Evolutionary conservation across 306 rosid genomes (phyloP).

Genomic region (Clitoria ternatea): DNA sequence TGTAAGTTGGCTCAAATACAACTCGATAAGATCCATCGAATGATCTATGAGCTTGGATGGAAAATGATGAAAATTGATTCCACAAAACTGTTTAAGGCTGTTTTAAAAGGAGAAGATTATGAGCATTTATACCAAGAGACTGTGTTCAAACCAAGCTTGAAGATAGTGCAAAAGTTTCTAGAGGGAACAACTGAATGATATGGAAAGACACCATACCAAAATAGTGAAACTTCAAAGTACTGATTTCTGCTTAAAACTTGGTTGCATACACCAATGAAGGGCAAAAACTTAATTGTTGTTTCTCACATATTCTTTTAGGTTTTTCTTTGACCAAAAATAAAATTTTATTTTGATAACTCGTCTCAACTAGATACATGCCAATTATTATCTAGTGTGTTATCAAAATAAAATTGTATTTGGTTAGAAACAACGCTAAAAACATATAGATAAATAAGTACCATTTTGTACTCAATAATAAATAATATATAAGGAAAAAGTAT

Average conservation of each 20-base stretch:
- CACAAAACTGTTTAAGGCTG: constrained; percentile 27
- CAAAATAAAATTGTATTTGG: too few species aligned
- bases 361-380: too few species aligned
- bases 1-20: constrained; percentile 2
- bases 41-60: constrained; percentile 16
- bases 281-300: too few species aligned
- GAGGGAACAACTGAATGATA: not conserved
- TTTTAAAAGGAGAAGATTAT: not conserved
- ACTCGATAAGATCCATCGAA: not conserved
- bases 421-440: too few species aligned
- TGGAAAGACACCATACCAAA: not conserved
- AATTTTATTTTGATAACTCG: too few species aligned
- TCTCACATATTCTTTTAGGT: too few species aligned
- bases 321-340: too few species aligned
- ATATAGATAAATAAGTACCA: too few species aligned
- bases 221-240: not conserved
- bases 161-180: not conserved
- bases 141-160: constrained; percentile 19
- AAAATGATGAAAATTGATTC: constrained; percentile 25
- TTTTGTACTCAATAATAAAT: too few species aligned
- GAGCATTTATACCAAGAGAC: not conserved
- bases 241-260: not conserved
- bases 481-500: too few species aligned
- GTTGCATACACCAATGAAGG: too few species aligned
- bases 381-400: too few species aligned